Evolutionary conservation across 139 green algal genomes (phyloP).

Genomic region (Gonium pectorale): DNA sequence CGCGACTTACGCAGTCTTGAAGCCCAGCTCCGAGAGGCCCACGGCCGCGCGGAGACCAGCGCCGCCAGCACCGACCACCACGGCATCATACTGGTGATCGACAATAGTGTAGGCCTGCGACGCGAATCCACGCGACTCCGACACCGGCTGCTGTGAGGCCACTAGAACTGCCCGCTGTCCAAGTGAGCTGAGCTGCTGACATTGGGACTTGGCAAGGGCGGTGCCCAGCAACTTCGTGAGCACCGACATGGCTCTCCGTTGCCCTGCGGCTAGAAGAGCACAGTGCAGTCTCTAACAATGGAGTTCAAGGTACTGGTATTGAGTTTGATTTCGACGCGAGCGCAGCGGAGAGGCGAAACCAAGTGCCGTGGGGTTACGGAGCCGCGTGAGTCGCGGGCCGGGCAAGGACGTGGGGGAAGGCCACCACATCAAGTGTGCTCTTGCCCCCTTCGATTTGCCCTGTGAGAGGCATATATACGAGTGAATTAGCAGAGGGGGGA

Average conservation of each 20-base stretch:
- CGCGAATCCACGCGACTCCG: constrained; percentile 21
- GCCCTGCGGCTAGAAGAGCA: no score
- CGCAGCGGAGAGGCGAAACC: no score
- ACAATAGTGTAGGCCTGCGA: constrained; percentile 88
- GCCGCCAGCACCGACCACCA: constrained; percentile 91
- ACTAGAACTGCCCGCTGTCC: neutral
- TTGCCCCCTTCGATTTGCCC: no score
- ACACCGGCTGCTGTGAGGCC: neutral
- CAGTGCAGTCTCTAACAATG: no score
- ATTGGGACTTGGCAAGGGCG: neutral
- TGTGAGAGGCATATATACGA: no score
- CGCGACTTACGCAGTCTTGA: constrained; percentile 95
- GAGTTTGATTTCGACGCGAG: no score
- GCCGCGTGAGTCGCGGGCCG: no score
- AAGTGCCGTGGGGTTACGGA: no score
- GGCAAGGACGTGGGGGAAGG: no score
- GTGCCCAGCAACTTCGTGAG: constrained; percentile 11
- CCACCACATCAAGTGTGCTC: no score
- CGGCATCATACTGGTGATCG: constrained; percentile 97
- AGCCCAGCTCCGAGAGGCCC: constrained; percentile 92
- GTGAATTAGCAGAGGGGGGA: no score
- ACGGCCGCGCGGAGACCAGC: constrained; percentile 96
- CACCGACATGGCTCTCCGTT: constrained; percentile 28
- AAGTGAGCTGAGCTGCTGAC: neutral
- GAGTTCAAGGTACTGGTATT: no score